Base-by-base conservation (phyloP, 1,284 basidiomycete species). In the Inonotus obliquus region DNA sequence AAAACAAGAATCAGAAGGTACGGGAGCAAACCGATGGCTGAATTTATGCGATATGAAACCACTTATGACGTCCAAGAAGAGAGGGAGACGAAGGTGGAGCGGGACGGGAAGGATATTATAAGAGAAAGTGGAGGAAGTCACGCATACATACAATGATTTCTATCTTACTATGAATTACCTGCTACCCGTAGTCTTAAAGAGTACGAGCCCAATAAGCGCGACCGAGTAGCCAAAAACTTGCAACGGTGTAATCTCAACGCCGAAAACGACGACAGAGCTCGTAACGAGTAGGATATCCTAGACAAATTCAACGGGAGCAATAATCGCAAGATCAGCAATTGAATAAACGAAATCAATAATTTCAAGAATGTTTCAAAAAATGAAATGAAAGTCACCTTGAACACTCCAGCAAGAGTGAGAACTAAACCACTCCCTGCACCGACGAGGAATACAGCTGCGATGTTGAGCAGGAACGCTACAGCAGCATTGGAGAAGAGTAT, bases 391-490 rank as follows among this genome's bases (percentile, higher is more conserved):
- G 77, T 48, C 58, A 89, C 90, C 82, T 94, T 94, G 77, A 98
- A 89, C 17, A 99, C 96, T 64, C 96, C 96, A 6, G 96, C 94
- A 10, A 98, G 84, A 1, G 96, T 98, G 65, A 98, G 79, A 5
- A 97, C 86, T 62, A 98, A 81, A 0, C 95, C 94, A 62, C 87
- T 90, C 0, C 89, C 93, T 0, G 87, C 91, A 57, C 94, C 85
- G 54, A 98, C 94, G 64, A 98, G 81, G 81, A 96, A 98, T 27
- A 98, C 96, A 7, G 95, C 94, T 0, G 95, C 91, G 54, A 96
- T 81, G 74, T 98, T 98, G 62, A 98, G 82, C 53, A 91, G 79
- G 76, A 98, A 97, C 0, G 96, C 96, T 32, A 95, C 84, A 57
- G 80, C 75, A 0, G 96, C 96, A 73, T 98, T 99, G 69, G 85